Evolutionary conservation across 1,139 yeast species (phyloP).

Genomic region (Pichia norvegensis): DNA sequence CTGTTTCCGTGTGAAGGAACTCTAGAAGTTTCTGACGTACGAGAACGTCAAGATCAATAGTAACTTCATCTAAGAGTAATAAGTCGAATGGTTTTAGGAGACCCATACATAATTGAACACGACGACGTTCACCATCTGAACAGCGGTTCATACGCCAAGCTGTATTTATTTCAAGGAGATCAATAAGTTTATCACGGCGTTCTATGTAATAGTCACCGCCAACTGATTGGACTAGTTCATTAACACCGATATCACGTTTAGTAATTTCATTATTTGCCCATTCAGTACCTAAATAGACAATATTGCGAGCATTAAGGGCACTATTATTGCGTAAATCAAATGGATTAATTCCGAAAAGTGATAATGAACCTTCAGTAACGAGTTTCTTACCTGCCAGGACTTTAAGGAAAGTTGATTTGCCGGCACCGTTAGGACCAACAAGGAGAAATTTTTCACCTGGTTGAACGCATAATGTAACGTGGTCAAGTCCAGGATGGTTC

Average conservation of each 20-base stretch:
- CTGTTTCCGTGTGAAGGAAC: constrained; percentile 67
- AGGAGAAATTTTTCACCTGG: constrained; percentile 71
- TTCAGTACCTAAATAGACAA: constrained; percentile 93
- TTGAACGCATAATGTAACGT: constrained; percentile 52
- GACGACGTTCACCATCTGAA: constrained; percentile 89
- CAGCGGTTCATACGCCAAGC: constrained; percentile 88
- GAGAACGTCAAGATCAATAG: constrained; percentile 90
- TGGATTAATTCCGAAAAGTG: constrained; percentile 80
- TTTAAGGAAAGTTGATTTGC: constrained; percentile 80
- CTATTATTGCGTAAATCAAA: constrained; percentile 44
- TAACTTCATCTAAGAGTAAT: constrained; percentile 82
- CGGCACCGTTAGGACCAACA: constrained; percentile 96
- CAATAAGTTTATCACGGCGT: constrained; percentile 67
- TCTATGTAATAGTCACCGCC: constrained; percentile 74
- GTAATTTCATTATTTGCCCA: constrained; percentile 94
- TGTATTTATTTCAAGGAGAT: constrained; percentile 74
- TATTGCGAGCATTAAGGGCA: constrained; percentile 32
- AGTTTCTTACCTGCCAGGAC: constrained; percentile 88
- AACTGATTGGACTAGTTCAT: constrained; percentile 65
- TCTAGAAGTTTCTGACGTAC: constrained; percentile 69
- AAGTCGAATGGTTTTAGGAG: constrained; percentile 83
- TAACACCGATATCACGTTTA: constrained; percentile 82
- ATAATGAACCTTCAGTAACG: constrained; percentile 60
- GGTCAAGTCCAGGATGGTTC: constrained; percentile 59
- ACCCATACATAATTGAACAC: constrained; percentile 94